Evolutionary conservation across 257 asterid species (phyloP).

Genomic region (Echium plantagineum): DNA sequence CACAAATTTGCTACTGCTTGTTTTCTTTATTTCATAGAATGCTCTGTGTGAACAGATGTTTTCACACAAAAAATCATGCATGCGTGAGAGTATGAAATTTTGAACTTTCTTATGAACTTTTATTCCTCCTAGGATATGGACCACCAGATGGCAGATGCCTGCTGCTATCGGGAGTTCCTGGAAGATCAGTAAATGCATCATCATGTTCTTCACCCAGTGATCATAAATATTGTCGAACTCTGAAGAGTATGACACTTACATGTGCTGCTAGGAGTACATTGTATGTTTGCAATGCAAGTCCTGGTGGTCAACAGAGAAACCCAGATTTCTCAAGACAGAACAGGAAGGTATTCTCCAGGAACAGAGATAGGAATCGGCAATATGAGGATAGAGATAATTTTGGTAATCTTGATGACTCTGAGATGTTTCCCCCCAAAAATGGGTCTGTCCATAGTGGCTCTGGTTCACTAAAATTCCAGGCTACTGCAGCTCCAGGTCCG

Average conservation of each 20-base stretch:
- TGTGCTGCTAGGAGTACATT: constrained; percentile 28
- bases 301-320: constrained; percentile 55
- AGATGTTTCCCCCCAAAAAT: constrained; percentile 49
- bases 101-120: constrained; percentile 2
- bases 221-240: constrained; percentile 23
- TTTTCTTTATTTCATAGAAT: too few relatives aligned
- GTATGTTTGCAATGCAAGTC: constrained; percentile 46
- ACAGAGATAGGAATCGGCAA: constrained; percentile 56
- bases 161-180: constrained; percentile 48
- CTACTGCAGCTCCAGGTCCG: constrained; percentile 69
- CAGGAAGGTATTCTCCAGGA: constrained; percentile 57
- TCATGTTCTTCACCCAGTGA: constrained; percentile 27
- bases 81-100: background rate
- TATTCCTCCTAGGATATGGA: constrained; percentile 42
- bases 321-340: constrained; percentile 60
- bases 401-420: constrained; percentile 59
- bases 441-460: constrained; percentile 52
- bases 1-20: too few relatives aligned
- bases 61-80: background rate
- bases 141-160: constrained; percentile 44
- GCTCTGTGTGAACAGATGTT: background rate
- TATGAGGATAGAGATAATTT: constrained; percentile 49
- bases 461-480: constrained; percentile 46
- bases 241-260: constrained; percentile 30
- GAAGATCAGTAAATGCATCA: constrained; percentile 39